A percentile compares a stretch with the other conserved stretches of the same genome.
These are phyloP conservation scores for Diversispora eburnea DNA, from an alignment of 192 early-diverging fungal species.

Conservation along the genomic window DNA sequence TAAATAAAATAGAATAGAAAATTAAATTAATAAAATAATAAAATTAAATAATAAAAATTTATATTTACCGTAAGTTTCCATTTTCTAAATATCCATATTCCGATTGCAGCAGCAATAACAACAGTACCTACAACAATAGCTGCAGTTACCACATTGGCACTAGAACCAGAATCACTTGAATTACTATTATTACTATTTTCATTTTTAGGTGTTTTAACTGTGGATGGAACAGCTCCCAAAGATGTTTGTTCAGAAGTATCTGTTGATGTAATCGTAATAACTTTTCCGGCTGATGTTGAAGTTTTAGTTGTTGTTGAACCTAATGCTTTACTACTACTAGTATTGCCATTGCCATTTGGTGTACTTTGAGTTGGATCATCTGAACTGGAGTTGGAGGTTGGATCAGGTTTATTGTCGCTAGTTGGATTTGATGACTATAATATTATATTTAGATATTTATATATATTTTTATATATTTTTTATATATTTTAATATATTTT, in stretches of 20 bases:
- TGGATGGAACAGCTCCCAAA: neutral
- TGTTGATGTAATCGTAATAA: neutral
- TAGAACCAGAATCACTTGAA: slow-evolving; percentile 13
- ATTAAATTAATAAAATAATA: neutral
- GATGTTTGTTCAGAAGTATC: neutral
- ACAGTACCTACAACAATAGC: slow-evolving; percentile 43
- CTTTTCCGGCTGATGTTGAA: neutral
- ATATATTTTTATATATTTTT: no score
- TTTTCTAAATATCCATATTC: slow-evolving; percentile 53
- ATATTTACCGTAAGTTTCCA: slow-evolving; percentile 52
- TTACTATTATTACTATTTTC: neutral
- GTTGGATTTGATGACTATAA: no score
- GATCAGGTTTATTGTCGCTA: no score
- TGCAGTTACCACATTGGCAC: slow-evolving; percentile 34
- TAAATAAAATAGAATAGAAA: slow-evolving; percentile 10
- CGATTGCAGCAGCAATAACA: slow-evolving; percentile 43
- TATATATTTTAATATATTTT: no score
- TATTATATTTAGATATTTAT: no score
- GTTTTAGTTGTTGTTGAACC: neutral
- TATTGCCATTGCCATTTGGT: neutral
- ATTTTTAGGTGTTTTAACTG: neutral
- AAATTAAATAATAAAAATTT: neutral
- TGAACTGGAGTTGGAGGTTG: no score
- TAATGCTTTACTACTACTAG: neutral
- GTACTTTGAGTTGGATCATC: neutral